Conservation (phyloP, 2,329 filamentous ascomycete species). For the Sporothrix curviconia region DNA sequence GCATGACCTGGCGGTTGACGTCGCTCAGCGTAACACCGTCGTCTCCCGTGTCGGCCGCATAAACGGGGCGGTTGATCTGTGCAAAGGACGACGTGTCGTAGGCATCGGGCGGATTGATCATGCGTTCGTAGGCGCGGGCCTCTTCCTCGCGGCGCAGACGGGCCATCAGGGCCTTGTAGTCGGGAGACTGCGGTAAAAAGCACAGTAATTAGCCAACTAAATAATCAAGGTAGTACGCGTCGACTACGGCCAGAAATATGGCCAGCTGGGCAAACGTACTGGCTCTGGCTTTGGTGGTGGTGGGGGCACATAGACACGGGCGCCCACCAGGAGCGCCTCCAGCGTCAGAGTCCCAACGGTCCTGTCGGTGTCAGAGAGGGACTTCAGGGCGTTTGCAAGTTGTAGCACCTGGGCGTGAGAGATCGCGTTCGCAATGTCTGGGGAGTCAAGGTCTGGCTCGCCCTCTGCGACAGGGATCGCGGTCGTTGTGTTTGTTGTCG, state of each 20-base stretch:
- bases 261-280: no score
- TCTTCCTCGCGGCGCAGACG: constrained; percentile 78
- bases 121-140: constrained; percentile 70
- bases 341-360: constrained; percentile 41
- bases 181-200: constrained; percentile 50
- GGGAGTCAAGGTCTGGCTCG: constrained; percentile 45
- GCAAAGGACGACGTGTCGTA: constrained; percentile 46
- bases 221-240: neutral
- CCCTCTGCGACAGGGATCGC: constrained; percentile 3
- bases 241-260: no score
- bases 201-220: neutral
- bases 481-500: neutral
- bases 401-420: constrained; percentile 63
- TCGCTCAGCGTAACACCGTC: constrained; percentile 66
- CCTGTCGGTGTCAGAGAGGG: constrained; percentile 12
- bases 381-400: constrained; percentile 49
- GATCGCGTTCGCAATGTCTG: constrained; percentile 58
- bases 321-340: constrained; percentile 64
- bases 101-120: constrained; percentile 57
- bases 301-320: constrained; percentile 70
- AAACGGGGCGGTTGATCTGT: constrained; percentile 44
- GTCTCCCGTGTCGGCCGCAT: constrained; percentile 40
- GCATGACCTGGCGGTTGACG: constrained; percentile 70
- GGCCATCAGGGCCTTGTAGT: constrained; percentile 85
- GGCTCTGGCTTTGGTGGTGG: constrained; percentile 71